A percentile compares a stretch with the other conserved stretches of the same genome.
Evolutionary conservation across 164 flowering plant genomes (phyloP).

Genomic region (Sextonia rubra): DNA sequence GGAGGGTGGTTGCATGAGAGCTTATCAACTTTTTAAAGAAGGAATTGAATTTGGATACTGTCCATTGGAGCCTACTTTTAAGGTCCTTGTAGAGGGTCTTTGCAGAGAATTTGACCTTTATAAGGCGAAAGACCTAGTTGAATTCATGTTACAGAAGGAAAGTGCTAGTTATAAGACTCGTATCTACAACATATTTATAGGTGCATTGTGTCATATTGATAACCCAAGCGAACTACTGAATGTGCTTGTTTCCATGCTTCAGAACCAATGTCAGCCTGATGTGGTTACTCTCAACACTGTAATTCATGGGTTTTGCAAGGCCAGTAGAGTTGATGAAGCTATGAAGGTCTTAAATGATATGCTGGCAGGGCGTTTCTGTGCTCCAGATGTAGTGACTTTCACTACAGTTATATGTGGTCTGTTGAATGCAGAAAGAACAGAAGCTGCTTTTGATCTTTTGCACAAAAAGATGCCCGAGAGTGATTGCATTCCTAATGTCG

Average conservation of each 20-base stretch:
- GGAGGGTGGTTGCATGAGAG: constrained; percentile 81
- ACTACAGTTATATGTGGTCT: constrained; percentile 68
- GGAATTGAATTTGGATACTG: constrained; percentile 57
- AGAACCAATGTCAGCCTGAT: constrained; percentile 69
- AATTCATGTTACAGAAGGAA: constrained; percentile 48
- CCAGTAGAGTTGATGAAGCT: constrained; percentile 68
- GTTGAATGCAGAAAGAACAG: constrained; percentile 40
- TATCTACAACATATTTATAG: constrained; percentile 73
- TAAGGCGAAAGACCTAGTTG: constrained; percentile 64
- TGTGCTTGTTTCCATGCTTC: constrained; percentile 66
- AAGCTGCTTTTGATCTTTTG: constrained; percentile 56
- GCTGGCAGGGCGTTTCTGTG: constrained; percentile 59
- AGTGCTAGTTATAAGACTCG: constrained; percentile 49
- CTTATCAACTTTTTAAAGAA: constrained; percentile 76
- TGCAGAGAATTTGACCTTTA: constrained; percentile 47
- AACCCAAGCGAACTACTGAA: constrained; percentile 82
- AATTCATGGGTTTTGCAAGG: constrained; percentile 75
- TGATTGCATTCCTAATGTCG: constrained; percentile 48
- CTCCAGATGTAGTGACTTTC: constrained; percentile 79
- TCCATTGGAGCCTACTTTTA: constrained; percentile 68
- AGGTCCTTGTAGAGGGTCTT: constrained; percentile 61
- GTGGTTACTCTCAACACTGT: constrained; percentile 74
- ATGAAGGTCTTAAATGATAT: constrained; percentile 63
- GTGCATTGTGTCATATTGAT: constrained; percentile 59
- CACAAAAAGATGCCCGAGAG: constrained; percentile 47